Evolutionary conservation across 2,329 filamentous ascomycete species (phyloP), one percentile per base, ranked within the genome.

Genomic region (Aspergillus melleus): DNA sequence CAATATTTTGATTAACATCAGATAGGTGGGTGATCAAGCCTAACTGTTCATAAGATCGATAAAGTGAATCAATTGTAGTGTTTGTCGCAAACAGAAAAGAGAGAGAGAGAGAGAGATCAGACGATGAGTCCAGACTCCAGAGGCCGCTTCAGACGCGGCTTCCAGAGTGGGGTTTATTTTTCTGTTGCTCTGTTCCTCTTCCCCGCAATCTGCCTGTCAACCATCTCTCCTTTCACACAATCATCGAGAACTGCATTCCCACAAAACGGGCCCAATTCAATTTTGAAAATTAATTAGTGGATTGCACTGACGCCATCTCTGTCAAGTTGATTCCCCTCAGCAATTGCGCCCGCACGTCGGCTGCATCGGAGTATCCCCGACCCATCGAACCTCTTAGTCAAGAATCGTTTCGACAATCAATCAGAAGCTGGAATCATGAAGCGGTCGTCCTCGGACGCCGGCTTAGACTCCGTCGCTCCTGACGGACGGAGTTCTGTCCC

Each of bases 361-460:
- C 58, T 61, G 63, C 62, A 67, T 63, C 67, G 67, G 67, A 69
- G 67, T 49, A 66, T 67, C 66, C 66, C 67, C 67, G 67, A 68
- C 52, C 54, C 47, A 47, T 36, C 42, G n/a, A 58, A 52, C 60
- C 29, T 49, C 44, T 32, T 46, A 56, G 47, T 56, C 56, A 55
- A 46, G 22, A 30, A 32, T 22, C 36, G 49, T 22, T 36, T 49
- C n/a, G 14, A 52, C 55, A 63, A 55, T 53, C 30, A 56, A 54
- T 49, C 49, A 67, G 70, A 47, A 36, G 58, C 30, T 39, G 19
- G 22, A 51, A 56, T 68, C 59, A 69, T 71, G 66, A 76, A 77
- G 62, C 72, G 74, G 42, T 75, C 74, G 22, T 73, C 74, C 16
- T 69, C 68, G 55, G 74, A 76, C 22, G 74, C 72, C 53, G 72